Evolutionary conservation across 306 rosid species (phyloP).

Genomic region (Trichosanthes truncata): DNA sequence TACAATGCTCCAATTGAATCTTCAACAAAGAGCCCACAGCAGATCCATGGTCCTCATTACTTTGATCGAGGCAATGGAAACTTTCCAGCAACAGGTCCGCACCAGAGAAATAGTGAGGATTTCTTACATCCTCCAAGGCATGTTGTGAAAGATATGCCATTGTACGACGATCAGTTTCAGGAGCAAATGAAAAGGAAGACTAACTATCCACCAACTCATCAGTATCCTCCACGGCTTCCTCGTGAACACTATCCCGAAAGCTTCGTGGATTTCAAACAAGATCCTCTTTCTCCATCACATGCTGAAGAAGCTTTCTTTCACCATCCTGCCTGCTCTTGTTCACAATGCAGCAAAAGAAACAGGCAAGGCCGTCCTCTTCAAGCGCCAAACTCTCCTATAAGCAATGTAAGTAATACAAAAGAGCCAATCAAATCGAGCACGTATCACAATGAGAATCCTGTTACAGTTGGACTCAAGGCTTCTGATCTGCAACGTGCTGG

Average conservation of each 20-base stretch:
- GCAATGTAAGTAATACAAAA: slow-evolving; percentile 15
- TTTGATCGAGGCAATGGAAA: slow-evolving; percentile 7
- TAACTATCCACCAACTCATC: slow-evolving; percentile 15
- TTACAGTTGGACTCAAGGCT: not conserved
- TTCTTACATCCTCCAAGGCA: slow-evolving; percentile 23
- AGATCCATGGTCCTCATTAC: not conserved
- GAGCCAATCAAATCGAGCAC: slow-evolving; percentile 17
- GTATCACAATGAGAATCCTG: slow-evolving; percentile 9
- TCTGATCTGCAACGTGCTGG: slow-evolving; percentile 6
- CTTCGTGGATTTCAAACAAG: slow-evolving; percentile 8
- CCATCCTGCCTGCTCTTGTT: slow-evolving; percentile 25
- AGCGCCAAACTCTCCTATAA: not conserved
- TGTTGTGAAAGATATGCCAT: slow-evolving; percentile 16
- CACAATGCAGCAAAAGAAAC: slow-evolving; percentile 21
- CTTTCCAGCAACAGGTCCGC: slow-evolving; percentile 13
- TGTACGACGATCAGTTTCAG: slow-evolving; percentile 20
- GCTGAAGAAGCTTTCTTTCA: slow-evolving; percentile 18
- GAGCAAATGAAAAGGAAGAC: slow-evolving; percentile 19
- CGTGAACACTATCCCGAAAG: slow-evolving; percentile 17
- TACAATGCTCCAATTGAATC: slow-evolving; percentile 21
- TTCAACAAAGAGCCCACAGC: slow-evolving; percentile 3
- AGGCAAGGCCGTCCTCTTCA: slow-evolving; percentile 12
- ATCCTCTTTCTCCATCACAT: slow-evolving; percentile 9
- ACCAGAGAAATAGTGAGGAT: slow-evolving; percentile 16
- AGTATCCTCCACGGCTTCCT: slow-evolving; percentile 10